Conservation (phyloP, 352 stramenopile genomes). For the Phytophthora cactorum region DNA sequence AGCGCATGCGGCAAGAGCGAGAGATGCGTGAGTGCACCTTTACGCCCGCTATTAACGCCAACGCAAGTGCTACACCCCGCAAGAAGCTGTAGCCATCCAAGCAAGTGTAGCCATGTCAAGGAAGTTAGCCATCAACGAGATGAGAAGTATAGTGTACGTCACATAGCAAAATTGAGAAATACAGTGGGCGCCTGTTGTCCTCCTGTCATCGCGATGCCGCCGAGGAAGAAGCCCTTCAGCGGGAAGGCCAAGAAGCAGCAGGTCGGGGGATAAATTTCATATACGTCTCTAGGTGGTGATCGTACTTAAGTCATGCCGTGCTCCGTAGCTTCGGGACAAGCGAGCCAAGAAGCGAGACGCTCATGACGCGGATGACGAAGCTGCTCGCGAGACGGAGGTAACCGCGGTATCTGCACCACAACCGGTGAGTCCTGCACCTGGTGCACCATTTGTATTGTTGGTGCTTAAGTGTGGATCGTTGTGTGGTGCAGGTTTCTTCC, state of each 20-base stretch:
- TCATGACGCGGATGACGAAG: slow-evolving; percentile 28
- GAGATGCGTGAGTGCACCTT: slow-evolving; percentile 87
- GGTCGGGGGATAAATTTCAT: slow-evolving; percentile 24
- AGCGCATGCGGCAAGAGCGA: slow-evolving; percentile 77
- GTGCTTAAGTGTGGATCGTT: neutral
- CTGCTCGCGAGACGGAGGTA: slow-evolving; percentile 1
- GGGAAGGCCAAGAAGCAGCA: slow-evolving; percentile 91
- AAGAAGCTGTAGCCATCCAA: slow-evolving; percentile 40
- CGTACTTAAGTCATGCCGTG: slow-evolving; percentile 6
- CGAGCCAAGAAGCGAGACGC: slow-evolving; percentile 64
- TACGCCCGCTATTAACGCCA: slow-evolving; percentile 66
- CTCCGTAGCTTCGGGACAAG: slow-evolving; percentile 71
- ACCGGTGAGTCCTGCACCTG: slow-evolving; percentile 14
- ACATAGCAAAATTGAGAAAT: slow-evolving; percentile 8
- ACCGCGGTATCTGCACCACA: slow-evolving; percentile 11
- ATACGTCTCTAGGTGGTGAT: neutral
- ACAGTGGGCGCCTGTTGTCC: neutral
- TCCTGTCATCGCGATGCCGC: slow-evolving; percentile 27
- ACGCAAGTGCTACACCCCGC: slow-evolving; percentile 32
- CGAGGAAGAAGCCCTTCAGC: slow-evolving; percentile 84
- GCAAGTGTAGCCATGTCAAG: slow-evolving; percentile 21
- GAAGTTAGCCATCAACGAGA: slow-evolving; percentile 2
- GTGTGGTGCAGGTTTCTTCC: slow-evolving; percentile 20
- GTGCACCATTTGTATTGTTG: neutral
- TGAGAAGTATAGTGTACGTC: slow-evolving; percentile 23